These are phyloP conservation scores for Coemansia sp. DNA, from an alignment of 192 early-diverging fungal genomes.

Conservation along the genomic window DNA sequence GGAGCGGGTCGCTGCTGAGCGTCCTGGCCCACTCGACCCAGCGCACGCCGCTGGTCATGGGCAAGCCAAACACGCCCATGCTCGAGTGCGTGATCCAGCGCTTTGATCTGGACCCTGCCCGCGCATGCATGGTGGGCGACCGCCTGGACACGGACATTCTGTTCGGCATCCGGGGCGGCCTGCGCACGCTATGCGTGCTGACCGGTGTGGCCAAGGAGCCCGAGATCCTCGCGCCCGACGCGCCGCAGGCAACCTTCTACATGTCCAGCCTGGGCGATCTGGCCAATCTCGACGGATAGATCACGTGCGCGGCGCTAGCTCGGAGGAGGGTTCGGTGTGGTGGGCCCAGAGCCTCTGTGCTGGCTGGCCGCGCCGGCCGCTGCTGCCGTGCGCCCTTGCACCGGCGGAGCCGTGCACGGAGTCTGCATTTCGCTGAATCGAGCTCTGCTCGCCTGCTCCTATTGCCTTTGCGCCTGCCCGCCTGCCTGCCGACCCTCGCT, in stretches of 20 bases:
- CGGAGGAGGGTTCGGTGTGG: no score
- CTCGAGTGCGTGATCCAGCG: conserved; percentile 84
- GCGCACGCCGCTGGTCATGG: conserved; percentile 75
- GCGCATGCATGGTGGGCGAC: conserved; percentile 97
- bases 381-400: no score
- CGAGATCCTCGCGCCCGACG: conserved; percentile 10
- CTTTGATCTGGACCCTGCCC: conserved; percentile 67
- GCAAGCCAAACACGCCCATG: conserved; percentile 93
- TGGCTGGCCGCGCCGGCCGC: no score
- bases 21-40: conserved; percentile 72
- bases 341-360: no score
- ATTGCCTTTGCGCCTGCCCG: no score
- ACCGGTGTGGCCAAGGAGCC: conserved; percentile 60
- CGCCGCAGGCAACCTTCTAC: conserved; percentile 40
- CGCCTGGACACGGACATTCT: conserved; percentile 92
- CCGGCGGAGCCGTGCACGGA: no score
- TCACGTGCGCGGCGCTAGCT: no score
- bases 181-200: conserved; percentile 84
- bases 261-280: conserved; percentile 31
- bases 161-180: conserved; percentile 83
- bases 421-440: no score
- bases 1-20: conserved; percentile 74
- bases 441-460: no score
- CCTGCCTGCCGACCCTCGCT: no score
- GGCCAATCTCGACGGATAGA: conserved; percentile 10